Evolutionary conservation across 148 eudicot genomes (phyloP).

Genomic region (Limonium bicolor): DNA sequence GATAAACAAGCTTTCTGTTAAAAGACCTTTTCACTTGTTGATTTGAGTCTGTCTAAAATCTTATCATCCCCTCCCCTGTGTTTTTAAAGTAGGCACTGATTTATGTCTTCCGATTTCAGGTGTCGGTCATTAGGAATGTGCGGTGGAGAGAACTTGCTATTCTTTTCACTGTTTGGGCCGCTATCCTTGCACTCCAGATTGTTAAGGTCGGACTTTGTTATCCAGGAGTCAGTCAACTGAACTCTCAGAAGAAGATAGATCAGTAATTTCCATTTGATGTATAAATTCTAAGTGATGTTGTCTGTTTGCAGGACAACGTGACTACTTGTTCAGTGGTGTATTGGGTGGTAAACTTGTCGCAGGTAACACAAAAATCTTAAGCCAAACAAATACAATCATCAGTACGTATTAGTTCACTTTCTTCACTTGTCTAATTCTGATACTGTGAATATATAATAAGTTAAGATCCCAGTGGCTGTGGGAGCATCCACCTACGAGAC

Average conservation of each 20-base stretch:
- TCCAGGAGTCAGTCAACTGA: background rate
- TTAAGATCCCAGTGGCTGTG: conserved; percentile 24
- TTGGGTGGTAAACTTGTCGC: conserved; percentile 34
- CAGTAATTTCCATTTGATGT: background rate
- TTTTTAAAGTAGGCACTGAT: too few relatives aligned
- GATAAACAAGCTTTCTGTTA: background rate
- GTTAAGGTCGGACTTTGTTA: conserved; percentile 14
- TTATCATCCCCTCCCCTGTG: too few relatives aligned
- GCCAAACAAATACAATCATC: background rate
- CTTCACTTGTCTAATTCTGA: background rate
- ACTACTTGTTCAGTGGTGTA: conserved; percentile 33
- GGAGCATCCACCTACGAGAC: conserved; percentile 31
- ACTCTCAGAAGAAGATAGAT: background rate
- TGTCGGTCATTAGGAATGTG: conserved; percentile 17
- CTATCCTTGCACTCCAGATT: conserved; percentile 29
- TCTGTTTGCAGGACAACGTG: conserved; percentile 24
- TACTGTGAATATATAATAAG: background rate
- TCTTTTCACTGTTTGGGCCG: conserved; percentile 34
- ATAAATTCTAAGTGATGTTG: background rate
- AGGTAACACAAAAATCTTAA: conserved; percentile 16
- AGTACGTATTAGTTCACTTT: background rate
- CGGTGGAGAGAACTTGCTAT: conserved; percentile 31
- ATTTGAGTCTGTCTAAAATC: background rate
- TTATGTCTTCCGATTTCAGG: background rate
- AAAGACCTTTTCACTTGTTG: background rate